Evolutionary conservation across 208 protist species (phyloP).

Genomic region (Crithidia acanthocephali): DNA sequence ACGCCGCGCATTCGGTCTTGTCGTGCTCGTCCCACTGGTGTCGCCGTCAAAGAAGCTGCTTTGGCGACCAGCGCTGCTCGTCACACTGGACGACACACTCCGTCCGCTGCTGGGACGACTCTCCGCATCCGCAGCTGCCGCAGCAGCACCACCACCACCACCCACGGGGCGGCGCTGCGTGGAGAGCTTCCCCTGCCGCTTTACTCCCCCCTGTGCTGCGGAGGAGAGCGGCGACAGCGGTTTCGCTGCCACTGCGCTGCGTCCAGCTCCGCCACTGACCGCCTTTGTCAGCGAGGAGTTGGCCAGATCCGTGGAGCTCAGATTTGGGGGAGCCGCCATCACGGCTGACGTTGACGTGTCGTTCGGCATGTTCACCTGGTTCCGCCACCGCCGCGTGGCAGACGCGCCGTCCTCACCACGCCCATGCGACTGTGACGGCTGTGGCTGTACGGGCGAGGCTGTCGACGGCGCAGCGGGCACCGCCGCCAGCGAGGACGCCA

Average conservation of each 20-base stretch:
- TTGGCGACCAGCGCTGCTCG: background rate
- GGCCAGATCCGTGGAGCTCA: background rate
- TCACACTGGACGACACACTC: background rate
- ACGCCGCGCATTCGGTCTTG: background rate
- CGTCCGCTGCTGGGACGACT: background rate
- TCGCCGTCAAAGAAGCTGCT: background rate
- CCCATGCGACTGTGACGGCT: background rate
- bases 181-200: background rate
- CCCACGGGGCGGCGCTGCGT: background rate
- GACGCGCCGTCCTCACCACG: conserved; percentile 13
- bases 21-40: background rate
- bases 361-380: background rate
- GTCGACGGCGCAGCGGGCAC: background rate
- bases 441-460: background rate
- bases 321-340: background rate
- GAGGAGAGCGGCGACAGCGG: too few relatives aligned
- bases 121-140: too few relatives aligned
- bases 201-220: background rate
- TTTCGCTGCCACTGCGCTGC: too few relatives aligned
- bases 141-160: too few relatives aligned
- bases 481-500: background rate
- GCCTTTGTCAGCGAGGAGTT: background rate
- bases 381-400: conserved; percentile 18
- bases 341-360: background rate
- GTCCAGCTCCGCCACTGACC: background rate